phyloP scores from a whole-genome alignment of 139 green algal genomes.

The Pleodorina starrii region DNA sequence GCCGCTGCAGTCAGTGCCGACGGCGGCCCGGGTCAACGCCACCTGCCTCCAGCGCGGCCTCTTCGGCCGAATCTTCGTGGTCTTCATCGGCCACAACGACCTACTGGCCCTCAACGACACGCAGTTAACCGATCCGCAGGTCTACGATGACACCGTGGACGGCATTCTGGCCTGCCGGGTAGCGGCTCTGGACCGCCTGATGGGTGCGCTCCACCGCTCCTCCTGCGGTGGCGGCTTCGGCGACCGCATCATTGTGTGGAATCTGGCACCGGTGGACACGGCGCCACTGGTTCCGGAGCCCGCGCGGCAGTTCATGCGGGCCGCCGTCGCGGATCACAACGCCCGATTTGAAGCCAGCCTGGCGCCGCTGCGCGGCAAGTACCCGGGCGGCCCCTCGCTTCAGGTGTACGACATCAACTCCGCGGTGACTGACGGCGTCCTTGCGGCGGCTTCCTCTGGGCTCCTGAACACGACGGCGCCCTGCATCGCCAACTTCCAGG shows the following conservation, averaged over 20 bases:
- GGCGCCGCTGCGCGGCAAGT: neutral
- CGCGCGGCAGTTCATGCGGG: neutral
- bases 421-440: neutral
- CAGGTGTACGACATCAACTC: neutral
- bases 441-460: neutral
- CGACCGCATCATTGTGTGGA: neutral
- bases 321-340: neutral
- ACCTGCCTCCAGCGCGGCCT: neutral
- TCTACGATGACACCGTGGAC: neutral
- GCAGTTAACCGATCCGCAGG: neutral
- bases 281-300: neutral
- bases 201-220: neutral
- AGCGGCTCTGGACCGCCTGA: neutral
- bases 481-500: neutral
- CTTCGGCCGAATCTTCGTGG: neutral
- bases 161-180: neutral
- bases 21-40: neutral
- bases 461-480: neutral
- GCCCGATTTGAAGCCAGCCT: neutral
- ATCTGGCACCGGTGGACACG: neutral
- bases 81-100: conserved; percentile 13
- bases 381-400: neutral
- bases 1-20: neutral
- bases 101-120: neutral
- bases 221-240: neutral